Evolutionary conservation across 1,139 yeast species (phyloP).

Genomic region (Saccharomyces uvarum): DNA sequence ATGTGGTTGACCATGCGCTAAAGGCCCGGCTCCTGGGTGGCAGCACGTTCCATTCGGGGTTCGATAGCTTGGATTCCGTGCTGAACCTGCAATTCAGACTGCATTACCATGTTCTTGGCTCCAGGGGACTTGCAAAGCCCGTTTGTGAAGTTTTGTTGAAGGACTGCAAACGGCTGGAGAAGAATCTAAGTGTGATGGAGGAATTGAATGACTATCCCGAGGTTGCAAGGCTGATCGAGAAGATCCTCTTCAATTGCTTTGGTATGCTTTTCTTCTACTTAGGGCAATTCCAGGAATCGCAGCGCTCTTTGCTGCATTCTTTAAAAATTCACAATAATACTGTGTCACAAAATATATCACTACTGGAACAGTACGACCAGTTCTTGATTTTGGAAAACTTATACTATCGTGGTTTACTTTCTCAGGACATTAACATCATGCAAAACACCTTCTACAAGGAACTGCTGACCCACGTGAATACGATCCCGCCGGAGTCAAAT

Average conservation of each 20-base stretch:
- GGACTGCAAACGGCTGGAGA: slow-evolving; percentile 18
- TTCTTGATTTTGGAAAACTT: slow-evolving; percentile 24
- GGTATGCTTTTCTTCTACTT: slow-evolving; percentile 18
- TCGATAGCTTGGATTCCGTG: slow-evolving; percentile 17
- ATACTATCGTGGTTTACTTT: slow-evolving; percentile 17
- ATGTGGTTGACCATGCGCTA: slow-evolving; percentile 16
- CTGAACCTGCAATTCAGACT: slow-evolving; percentile 26
- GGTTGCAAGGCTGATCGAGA: slow-evolving; percentile 10
- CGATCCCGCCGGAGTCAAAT: slow-evolving; percentile 13
- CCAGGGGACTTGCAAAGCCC: slow-evolving; percentile 1
- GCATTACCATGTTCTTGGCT: slow-evolving; percentile 22
- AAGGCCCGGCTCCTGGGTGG: slow-evolving; percentile 25
- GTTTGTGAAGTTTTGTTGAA: slow-evolving; percentile 18
- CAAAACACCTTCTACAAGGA: slow-evolving; percentile 1
- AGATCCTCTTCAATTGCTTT: slow-evolving; percentile 17
- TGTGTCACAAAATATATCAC: not conserved
- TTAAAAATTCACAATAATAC: slow-evolving; percentile 5
- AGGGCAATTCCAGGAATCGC: slow-evolving; percentile 10
- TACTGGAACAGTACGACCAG: slow-evolving; percentile 9
- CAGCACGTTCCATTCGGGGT: slow-evolving; percentile 19
- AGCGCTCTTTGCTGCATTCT: slow-evolving; percentile 9
- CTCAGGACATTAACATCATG: not conserved
- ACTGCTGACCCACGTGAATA: slow-evolving; percentile 1
- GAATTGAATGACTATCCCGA: slow-evolving; percentile 7
- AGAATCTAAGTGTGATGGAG: slow-evolving; percentile 7